These are phyloP conservation scores for Talaromyces sp. DNA, from an alignment of 2,329 filamentous ascomycete genomes.

Conservation along the genomic window DNA sequence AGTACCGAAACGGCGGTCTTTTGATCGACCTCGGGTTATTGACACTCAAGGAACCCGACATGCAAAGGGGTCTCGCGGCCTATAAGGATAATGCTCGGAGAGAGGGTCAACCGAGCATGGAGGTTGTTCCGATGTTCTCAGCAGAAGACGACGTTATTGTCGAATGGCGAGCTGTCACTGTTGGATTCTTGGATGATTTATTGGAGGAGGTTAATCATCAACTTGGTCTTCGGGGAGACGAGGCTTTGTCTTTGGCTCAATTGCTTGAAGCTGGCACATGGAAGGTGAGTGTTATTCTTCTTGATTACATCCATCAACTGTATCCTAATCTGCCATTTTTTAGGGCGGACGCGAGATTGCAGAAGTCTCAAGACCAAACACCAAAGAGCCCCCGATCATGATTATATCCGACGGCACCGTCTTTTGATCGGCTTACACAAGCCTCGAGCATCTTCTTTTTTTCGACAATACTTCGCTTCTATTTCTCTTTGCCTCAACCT, in stretches of 20 bases:
- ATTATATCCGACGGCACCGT: conserved; percentile 95
- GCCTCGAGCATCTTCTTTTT: not conserved
- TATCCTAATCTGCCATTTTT: not conserved
- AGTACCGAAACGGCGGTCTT: conserved; percentile 87
- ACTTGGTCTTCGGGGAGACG: conserved; percentile 63
- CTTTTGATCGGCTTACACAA: conserved; percentile 54
- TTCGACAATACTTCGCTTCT: not conserved
- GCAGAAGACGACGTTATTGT: conserved; percentile 73
- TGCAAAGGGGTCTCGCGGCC: conserved; percentile 63
- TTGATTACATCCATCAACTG: not conserved
- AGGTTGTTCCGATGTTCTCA: conserved; percentile 68
- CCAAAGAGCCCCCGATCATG: conserved; percentile 92
- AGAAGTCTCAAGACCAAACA: conserved; percentile 91
- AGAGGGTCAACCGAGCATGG: conserved; percentile 65
- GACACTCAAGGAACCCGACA: conserved; percentile 65
- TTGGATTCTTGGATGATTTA: conserved; percentile 68
- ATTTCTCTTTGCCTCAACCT: not conserved
- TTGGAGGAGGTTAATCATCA: conserved; percentile 63
- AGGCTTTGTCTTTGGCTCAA: conserved; percentile 73
- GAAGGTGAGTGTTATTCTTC: conserved; percentile 63
- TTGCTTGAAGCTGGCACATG: conserved; percentile 94
- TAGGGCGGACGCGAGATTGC: conserved; percentile 91
- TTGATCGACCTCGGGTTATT: conserved; percentile 80
- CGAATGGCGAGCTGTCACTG: conserved; percentile 71
- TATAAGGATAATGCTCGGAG: conserved; percentile 67